Base-by-base conservation (phyloP, 345 rosid genomes). In the Citrus sinensis region DNA sequence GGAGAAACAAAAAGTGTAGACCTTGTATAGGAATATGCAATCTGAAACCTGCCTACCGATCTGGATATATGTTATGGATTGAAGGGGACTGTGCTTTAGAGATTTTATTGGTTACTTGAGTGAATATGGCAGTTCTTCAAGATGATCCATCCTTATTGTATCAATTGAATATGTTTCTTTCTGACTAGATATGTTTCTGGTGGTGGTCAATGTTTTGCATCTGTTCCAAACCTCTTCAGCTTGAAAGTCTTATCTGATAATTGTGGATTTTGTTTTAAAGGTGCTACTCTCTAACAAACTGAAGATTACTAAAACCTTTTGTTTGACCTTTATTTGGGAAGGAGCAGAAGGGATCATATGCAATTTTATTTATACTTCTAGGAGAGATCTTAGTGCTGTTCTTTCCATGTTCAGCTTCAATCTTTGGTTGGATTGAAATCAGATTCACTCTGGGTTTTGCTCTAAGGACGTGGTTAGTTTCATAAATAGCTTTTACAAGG, bases 1-100 rank as follows among this genome's bases (percentile, higher is more conserved):
- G 70, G 80, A 46, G 72, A 75, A 60, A 54, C 46, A 51, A 66
- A 75, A 81, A 64, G 54, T 60, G 58, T 79, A 68, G 67, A 72
- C 49, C 62, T 51, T 61, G 63, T 59, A 55, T 69, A 68, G 79
- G 75, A 75, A 64, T 72, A 70, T 76, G 71, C 32, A 76, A 76
- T 39, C 64, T 67, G 51, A 22, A 65, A 7, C 30, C 42, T 72
- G 71, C 32, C 71, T 24, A 11, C 56, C 37, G 13, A n/a, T 58
- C 40, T 32, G 80, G 67, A 37, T 69, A 69, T 11, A 22, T 74
- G n/a, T n/a, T 68, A 73, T 73, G 46, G 78, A 61, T 54, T 16
- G 58, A 62, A 9, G 73, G 73, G 66, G 32, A 7, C 61, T 34
- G 29, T 64, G 49, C 34, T 34, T 22, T 14, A 20, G 17, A 24